Evolutionary conservation across 2,329 filamentous ascomycete species (phyloP).

Genomic region (Calonectria hawksworthii): DNA sequence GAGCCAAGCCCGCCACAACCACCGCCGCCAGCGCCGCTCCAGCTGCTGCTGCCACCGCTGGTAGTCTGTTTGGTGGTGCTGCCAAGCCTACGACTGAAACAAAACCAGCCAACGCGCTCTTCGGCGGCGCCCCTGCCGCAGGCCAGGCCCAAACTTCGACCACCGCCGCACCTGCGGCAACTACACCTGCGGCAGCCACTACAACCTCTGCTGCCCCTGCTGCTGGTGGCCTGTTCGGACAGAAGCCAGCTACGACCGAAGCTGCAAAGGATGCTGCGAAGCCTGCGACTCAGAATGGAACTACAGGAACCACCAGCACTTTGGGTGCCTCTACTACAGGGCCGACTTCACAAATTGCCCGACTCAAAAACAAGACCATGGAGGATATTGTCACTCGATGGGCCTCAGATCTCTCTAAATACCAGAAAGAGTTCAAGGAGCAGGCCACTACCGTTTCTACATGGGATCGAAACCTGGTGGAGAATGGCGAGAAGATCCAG

Average conservation of each 20-base stretch:
- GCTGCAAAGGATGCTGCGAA: constrained; percentile 48
- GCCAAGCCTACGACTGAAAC: constrained; percentile 40
- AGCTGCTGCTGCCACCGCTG: constrained; percentile 45
- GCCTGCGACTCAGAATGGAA: constrained; percentile 46
- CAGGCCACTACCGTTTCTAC: constrained; percentile 88
- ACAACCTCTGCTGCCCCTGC: constrained; percentile 49
- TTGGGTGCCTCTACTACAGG: constrained; percentile 84
- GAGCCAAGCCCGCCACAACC: constrained; percentile 47
- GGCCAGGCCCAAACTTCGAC: constrained; percentile 37
- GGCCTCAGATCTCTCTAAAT: constrained; percentile 95
- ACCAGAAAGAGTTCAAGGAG: constrained; percentile 95
- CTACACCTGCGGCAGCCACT: constrained; percentile 46
- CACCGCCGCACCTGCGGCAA: constrained; percentile 30
- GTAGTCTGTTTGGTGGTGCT: constrained; percentile 43
- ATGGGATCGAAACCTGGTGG: constrained; percentile 94
- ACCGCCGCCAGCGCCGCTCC: constrained; percentile 38
- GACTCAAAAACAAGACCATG: constrained; percentile 98
- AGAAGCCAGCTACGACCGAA: constrained; percentile 49
- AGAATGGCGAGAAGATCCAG: constrained; percentile 95
- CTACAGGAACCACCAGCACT: constrained; percentile 51
- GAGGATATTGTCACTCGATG: constrained; percentile 98
- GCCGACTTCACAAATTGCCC: constrained; percentile 86
- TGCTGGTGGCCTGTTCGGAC: constrained; percentile 51
- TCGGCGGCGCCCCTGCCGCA: constrained; percentile 40
- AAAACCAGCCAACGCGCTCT: constrained; percentile 44